A percentile compares a stretch with the other conserved stretches of the same genome.
Evolutionary conservation across 169 alveolate species (phyloP).

Genomic region (Babesia ovis): DNA sequence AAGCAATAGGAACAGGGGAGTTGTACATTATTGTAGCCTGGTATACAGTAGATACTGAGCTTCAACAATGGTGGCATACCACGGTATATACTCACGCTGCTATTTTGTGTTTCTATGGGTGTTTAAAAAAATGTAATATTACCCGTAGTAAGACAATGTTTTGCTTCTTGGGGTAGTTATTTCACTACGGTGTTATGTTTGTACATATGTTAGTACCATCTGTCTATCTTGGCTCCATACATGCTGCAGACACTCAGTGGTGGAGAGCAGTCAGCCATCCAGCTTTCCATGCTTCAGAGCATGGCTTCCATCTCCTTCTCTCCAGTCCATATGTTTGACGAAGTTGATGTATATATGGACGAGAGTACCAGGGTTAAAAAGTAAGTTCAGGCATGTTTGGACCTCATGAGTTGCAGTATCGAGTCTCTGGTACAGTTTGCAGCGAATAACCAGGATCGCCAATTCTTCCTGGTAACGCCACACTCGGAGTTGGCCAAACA

Average conservation of each 20-base stretch:
- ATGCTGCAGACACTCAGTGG: slow-evolving; percentile 63
- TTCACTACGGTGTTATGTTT: too few species aligned
- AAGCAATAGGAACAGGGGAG: too few species aligned
- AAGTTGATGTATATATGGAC: slow-evolving; percentile 70
- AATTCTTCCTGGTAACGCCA: slow-evolving; percentile 67
- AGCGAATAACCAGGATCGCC: slow-evolving; percentile 43
- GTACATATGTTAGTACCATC: too few species aligned
- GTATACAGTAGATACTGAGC: too few species aligned
- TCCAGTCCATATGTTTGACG: slow-evolving; percentile 70
- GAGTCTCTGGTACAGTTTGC: slow-evolving; percentile 64
- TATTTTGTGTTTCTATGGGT: too few species aligned
- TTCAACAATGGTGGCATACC: too few species aligned
- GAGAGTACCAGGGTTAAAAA: slow-evolving; percentile 61
- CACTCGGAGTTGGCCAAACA: slow-evolving; percentile 67
- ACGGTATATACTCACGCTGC: too few species aligned
- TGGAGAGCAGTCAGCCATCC: slow-evolving; percentile 69
- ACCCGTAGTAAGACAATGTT: too few species aligned
- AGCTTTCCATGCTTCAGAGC: slow-evolving; percentile 67
- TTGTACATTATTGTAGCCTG: too few species aligned
- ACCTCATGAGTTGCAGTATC: slow-evolving; percentile 17
- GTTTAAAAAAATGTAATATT: too few species aligned
- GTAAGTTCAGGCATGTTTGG: neutral
- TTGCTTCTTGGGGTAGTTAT: too few species aligned
- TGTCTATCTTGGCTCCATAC: neutral
- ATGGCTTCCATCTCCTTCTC: slow-evolving; percentile 61